A percentile compares a stretch with the other conserved stretches of the same genome.
phyloP scores from a whole-genome alignment of 2,329 filamentous ascomycete species.

The Tolypocladium ovalisporum region DNA sequence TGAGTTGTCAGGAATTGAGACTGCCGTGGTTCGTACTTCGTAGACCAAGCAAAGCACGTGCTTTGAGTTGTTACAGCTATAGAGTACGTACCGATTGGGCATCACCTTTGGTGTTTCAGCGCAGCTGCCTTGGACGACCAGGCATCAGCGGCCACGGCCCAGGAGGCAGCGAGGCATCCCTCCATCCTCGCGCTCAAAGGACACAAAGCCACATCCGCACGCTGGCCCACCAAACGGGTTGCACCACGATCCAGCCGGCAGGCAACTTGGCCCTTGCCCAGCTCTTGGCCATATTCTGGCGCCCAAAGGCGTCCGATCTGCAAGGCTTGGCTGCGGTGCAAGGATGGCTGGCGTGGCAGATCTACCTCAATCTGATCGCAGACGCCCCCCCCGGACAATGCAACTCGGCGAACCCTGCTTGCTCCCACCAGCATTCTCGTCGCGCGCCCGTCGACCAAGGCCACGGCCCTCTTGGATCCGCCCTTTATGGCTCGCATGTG shows the following conservation, averaged over 20 bases:
- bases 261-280: neutral
- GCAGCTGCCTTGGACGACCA: neutral
- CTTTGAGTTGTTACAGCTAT: neutral
- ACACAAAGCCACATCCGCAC: neutral
- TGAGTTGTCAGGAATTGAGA: neutral
- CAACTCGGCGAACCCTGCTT: neutral
- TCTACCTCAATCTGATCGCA: slow-evolving; percentile 1
- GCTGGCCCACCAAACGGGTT: neutral
- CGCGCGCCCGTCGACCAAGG: neutral
- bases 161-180: neutral
- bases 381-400: neutral
- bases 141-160: neutral
- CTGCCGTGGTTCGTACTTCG: neutral
- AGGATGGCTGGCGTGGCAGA: neutral
- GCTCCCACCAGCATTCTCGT: neutral
- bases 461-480: neutral
- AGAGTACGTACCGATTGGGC: neutral
- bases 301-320: neutral
- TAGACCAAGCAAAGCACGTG: neutral
- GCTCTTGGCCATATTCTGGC: neutral
- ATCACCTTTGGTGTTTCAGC: neutral
- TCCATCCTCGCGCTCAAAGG: neutral
- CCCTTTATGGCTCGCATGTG: neutral
- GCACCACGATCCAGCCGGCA: neutral
- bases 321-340: neutral